phyloP scores from a whole-genome alignment of 73 alveolate genomes.

The Symbiodinium pilosum region DNA sequence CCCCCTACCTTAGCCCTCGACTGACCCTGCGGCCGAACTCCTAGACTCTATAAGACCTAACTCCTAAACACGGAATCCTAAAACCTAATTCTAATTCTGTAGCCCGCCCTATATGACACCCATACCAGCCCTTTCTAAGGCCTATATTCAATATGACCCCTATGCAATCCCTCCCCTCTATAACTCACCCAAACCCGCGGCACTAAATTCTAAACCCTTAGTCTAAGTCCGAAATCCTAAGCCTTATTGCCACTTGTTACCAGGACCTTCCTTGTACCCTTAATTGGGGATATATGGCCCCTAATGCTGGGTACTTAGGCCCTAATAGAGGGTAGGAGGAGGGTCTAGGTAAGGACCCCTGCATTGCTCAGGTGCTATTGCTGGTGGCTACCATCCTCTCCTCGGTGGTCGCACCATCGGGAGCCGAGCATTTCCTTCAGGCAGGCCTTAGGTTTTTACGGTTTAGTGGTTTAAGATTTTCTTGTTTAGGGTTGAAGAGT shows the following conservation, averaged over 20 bases:
- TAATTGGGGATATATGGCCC: not conserved
- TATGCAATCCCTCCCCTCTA: not conserved
- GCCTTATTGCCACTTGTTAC: not conserved
- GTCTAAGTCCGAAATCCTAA: not conserved
- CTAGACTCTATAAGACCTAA: not conserved
- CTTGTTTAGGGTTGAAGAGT: not conserved
- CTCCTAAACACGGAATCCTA: not conserved
- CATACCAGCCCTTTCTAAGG: too few relatives aligned
- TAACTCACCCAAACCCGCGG: not conserved
- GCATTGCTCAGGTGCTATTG: not conserved
- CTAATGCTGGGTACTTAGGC: not conserved
- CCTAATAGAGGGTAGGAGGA: not conserved
- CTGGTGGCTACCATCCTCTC: constrained; percentile 45
- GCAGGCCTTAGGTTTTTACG: not conserved
- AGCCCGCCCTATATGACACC: too few relatives aligned
- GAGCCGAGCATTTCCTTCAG: constrained; percentile 56
- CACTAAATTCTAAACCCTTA: not conserved
- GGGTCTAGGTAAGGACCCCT: not conserved
- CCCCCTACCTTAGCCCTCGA: too few relatives aligned
- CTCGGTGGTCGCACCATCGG: constrained; percentile 21
- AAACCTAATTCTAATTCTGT: too few relatives aligned
- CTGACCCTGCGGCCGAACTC: not conserved
- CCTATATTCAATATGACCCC: not conserved
- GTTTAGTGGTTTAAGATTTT: not conserved
- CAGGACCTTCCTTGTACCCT: not conserved